Evolutionary conservation across 1,139 yeast species (phyloP).

Genomic region (Pichia sp.): DNA sequence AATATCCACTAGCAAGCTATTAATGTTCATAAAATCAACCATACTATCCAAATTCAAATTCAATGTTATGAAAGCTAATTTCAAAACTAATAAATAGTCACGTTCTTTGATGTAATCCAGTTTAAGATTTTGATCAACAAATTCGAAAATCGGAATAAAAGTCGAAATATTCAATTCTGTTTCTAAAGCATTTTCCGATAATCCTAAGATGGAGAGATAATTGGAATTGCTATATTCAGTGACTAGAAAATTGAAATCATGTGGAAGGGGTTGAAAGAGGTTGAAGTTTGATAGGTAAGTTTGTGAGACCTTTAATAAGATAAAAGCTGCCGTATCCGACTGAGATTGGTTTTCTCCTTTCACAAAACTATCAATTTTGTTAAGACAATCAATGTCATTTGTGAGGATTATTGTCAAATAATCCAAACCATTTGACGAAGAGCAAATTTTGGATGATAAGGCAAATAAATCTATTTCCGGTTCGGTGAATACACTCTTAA

Average conservation of each 20-base stretch:
- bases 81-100: constrained; percentile 24
- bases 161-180: constrained; percentile 6
- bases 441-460: neutral
- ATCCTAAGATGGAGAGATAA: constrained; percentile 8
- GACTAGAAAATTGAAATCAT: constrained; percentile 1
- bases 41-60: constrained; percentile 12
- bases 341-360: constrained; percentile 1
- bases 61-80: constrained; percentile 19
- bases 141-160: constrained; percentile 24
- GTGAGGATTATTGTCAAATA: constrained; percentile 3
- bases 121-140: constrained; percentile 30
- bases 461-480: neutral
- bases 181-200: neutral
- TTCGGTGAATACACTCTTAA: neutral
- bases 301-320: constrained; percentile 4
- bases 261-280: constrained; percentile 2
- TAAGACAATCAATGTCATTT: neutral
- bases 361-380: constrained; percentile 4
- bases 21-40: constrained; percentile 16
- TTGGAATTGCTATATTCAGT: constrained; percentile 6
- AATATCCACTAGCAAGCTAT: constrained; percentile 17
- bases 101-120: constrained; percentile 25
- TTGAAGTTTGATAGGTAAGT: constrained; percentile 7
- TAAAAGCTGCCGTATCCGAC: constrained; percentile 7
- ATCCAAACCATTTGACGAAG: neutral